Evolutionary conservation across 2,329 filamentous ascomycete species (phyloP).

Genomic region (Phaeoacremonium minimum): DNA sequence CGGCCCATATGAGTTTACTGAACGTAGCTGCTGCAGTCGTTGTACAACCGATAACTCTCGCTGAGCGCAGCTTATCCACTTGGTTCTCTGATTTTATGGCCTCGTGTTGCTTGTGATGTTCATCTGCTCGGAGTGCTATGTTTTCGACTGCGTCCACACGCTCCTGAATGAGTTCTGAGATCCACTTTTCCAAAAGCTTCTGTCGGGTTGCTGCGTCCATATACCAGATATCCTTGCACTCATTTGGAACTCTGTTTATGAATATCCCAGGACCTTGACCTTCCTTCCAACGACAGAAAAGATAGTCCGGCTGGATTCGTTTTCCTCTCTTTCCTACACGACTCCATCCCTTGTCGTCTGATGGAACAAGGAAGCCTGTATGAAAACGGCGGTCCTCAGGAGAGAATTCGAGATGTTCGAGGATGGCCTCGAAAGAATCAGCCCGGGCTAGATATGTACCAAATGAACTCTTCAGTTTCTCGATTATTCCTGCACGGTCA

Average conservation of each 20-base stretch:
- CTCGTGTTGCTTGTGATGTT: slow-evolving; percentile 32
- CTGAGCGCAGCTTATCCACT: slow-evolving; percentile 39
- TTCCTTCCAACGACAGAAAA: slow-evolving; percentile 48
- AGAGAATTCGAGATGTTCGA: slow-evolving; percentile 46
- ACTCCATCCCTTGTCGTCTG: slow-evolving; percentile 36
- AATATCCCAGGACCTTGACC: slow-evolving; percentile 42
- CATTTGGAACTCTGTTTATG: slow-evolving; percentile 15
- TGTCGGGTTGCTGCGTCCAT: slow-evolving; percentile 33
- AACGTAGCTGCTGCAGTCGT: slow-evolving; percentile 67
- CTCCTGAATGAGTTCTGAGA: slow-evolving; percentile 41
- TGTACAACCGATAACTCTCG: slow-evolving; percentile 64
- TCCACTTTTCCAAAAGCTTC: slow-evolving; percentile 36
- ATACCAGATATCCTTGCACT: slow-evolving; percentile 43
- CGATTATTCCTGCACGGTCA: slow-evolving; percentile 22
- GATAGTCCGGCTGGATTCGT: slow-evolving; percentile 36
- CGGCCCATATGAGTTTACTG: slow-evolving; percentile 44
- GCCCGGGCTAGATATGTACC: slow-evolving; percentile 6
- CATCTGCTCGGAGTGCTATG: slow-evolving; percentile 34
- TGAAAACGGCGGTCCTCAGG: slow-evolving; percentile 46
- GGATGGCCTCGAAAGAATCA: slow-evolving; percentile 19
- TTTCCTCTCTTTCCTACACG: slow-evolving; percentile 41
- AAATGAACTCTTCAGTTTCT: slow-evolving; percentile 12
- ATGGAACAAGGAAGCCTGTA: slow-evolving; percentile 51
- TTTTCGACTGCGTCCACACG: slow-evolving; percentile 33
- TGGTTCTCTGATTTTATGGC: slow-evolving; percentile 38